Base-by-base conservation (phyloP, 495 filamentous ascomycete species). In the Podospora anserina region DNA sequence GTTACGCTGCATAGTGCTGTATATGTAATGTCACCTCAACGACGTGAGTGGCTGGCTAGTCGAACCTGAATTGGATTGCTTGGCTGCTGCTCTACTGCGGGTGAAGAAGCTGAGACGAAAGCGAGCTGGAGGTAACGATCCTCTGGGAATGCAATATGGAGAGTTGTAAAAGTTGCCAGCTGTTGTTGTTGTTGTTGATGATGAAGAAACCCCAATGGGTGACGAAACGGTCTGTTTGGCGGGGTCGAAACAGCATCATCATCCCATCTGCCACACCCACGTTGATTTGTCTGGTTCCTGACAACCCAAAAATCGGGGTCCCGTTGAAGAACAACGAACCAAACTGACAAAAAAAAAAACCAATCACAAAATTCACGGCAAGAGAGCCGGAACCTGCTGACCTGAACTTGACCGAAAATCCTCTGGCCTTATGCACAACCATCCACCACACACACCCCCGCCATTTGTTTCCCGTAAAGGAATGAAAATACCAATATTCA, bases 21-120 rank as follows among this genome's bases (percentile, higher is more conserved):
- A 6, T 27, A 59, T 30, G 23, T 62, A 49, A 63, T 63, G 61
- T 63, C 49, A 63, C 61, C 61, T 63, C 61, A 23, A 63, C 61
- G 32, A 63, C 61, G 61, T 63, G 61, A 63, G 61, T 63, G 61
- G 61, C 61, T 63, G 28, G 19, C 39, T 16, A 49, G 39, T 49
- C 15, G 39, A 49, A 49, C 39, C 39, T 49, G 39, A 49, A 49
- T 49, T 49, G 39, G 39, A 1, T 32, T 32, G 30, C 30, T 32
- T 49, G 39, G 39, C 9, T 49, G 39, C 39, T 49, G 7, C 39
- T 49, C 30, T 49, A 11, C 39, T 49, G 39, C 39, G 39, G 39
- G 39, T 16, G 9, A 49, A 49, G 9, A 49, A 49, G 39, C 15
- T 49, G 39, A 49, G 39, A 49, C 39, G 39, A 61, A 26, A 32